A percentile compares a stretch with the other conserved stretches of the same genome.
These are phyloP conservation scores for Dendrobium huoshanense DNA, from an alignment of 106 monocot genomes.

Conservation along the genomic window DNA sequence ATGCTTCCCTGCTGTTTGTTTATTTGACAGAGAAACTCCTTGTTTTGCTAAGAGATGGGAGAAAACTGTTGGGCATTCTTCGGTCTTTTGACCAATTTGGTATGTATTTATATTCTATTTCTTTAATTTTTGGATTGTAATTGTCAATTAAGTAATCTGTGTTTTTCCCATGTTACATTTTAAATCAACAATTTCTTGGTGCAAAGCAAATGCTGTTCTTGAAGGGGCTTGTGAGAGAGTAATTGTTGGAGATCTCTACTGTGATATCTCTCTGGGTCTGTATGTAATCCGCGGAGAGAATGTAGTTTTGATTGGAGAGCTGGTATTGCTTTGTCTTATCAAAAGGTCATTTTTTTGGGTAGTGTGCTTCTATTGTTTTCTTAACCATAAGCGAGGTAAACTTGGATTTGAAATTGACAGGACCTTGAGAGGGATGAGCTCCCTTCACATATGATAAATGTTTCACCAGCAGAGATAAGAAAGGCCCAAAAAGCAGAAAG, in stretches of 20 bases:
- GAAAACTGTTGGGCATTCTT: conserved; percentile 89
- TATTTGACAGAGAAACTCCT: conserved; percentile 74
- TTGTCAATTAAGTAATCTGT: not conserved
- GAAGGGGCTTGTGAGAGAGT: conserved; percentile 86
- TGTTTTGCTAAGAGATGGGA: conserved; percentile 79
- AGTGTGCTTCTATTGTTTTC: not conserved
- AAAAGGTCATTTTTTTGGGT: not conserved
- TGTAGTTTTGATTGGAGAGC: conserved; percentile 87
- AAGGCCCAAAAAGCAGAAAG: conserved; percentile 71
- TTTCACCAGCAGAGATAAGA: conserved; percentile 69
- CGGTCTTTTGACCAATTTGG: conserved; percentile 99
- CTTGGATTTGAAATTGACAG: conserved; percentile 19
- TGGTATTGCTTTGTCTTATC: conserved; percentile 38
- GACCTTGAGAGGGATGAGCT: conserved; percentile 74
- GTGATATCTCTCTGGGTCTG: conserved; percentile 82
- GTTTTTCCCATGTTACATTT: not conserved
- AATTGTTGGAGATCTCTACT: conserved; percentile 82
- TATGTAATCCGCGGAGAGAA: conserved; percentile 95
- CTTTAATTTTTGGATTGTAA: not conserved
- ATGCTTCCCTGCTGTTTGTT: not conserved
- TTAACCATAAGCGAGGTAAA: not conserved
- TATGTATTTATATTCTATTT: conserved; percentile 14
- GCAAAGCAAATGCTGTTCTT: conserved; percentile 90
- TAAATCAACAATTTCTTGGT: not conserved
- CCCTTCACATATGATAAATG: conserved; percentile 67